A percentile compares a stretch with the other conserved stretches of the same genome.
These are phyloP conservation scores for Echinosophora koreensis DNA, from an alignment of 306 rosid species.

Conservation along the genomic window DNA sequence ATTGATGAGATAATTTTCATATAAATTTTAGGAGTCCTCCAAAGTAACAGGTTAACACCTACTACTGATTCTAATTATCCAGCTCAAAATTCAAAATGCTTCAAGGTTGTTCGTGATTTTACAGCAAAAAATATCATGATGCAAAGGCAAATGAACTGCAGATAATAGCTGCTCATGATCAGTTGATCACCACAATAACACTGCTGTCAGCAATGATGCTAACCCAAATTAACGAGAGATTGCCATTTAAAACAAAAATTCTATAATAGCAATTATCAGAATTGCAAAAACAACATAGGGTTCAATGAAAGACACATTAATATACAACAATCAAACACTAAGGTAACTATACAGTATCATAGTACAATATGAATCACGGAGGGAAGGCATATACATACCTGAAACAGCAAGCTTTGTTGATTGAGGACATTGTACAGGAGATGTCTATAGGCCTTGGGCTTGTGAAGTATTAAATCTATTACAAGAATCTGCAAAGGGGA, in stretches of 20 bases:
- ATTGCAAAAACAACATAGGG: background rate
- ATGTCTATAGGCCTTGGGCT: slow-evolving; percentile 86
- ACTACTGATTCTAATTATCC: slow-evolving; percentile 11
- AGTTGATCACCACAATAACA: slow-evolving; percentile 15
- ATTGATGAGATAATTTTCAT: slow-evolving; percentile 20
- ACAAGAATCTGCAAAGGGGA: slow-evolving; percentile 65
- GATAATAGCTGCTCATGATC: slow-evolving; percentile 3
- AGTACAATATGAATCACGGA: background rate
- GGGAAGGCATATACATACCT: slow-evolving; percentile 57
- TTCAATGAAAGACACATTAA: background rate
- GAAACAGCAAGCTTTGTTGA: slow-evolving; percentile 53
- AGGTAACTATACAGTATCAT: background rate
- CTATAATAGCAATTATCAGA: background rate
- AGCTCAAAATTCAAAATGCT: slow-evolving; percentile 25
- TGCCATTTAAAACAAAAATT: background rate
- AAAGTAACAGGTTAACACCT: slow-evolving; percentile 13
- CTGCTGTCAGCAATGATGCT: background rate
- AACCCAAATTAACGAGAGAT: slow-evolving; percentile 19
- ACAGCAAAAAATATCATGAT: background rate
- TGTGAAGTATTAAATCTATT: slow-evolving; percentile 87
- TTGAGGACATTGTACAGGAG: slow-evolving; percentile 75
- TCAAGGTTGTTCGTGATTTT: slow-evolving; percentile 9
- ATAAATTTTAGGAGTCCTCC: background rate
- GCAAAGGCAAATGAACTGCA: slow-evolving; percentile 11
- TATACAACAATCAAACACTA: slow-evolving; percentile 19